Conservation (phyloP, 2,329 filamentous ascomycete genomes). For the Grosmannia penicillata region DNA sequence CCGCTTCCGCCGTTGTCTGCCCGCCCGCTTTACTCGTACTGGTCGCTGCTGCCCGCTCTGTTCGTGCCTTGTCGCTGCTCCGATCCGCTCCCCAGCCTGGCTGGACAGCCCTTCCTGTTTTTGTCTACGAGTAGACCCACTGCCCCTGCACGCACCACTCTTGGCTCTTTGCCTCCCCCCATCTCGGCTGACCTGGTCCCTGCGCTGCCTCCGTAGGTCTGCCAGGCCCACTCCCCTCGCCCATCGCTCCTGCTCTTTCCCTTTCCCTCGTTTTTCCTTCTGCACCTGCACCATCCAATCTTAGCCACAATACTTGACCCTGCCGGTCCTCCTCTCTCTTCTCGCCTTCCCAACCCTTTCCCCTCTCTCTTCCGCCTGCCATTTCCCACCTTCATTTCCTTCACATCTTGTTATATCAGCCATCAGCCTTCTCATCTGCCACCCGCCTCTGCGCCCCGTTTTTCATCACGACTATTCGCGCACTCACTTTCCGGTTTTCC, state of each 20-base stretch:
- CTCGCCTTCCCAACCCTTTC: too few relatives aligned
- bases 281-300: neutral
- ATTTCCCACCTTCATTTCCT: neutral
- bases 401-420: neutral
- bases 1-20: too few relatives aligned
- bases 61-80: too few relatives aligned
- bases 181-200: neutral
- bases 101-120: neutral
- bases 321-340: neutral
- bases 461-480: too few relatives aligned
- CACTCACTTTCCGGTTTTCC: too few relatives aligned
- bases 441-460: neutral
- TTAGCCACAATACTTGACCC: neutral
- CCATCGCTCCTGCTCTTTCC: neutral
- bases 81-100: neutral
- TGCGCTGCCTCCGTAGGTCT: neutral
- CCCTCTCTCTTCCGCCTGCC: neutral
- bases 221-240: neutral
- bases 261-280: neutral
- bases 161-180: neutral
- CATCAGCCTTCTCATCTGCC: neutral
- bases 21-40: too few relatives aligned
- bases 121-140: neutral
- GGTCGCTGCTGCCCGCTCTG: too few relatives aligned
- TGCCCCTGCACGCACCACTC: neutral